Conservation (phyloP, 495 filamentous ascomycete species). For the Cladorrhinum samala region DNA sequence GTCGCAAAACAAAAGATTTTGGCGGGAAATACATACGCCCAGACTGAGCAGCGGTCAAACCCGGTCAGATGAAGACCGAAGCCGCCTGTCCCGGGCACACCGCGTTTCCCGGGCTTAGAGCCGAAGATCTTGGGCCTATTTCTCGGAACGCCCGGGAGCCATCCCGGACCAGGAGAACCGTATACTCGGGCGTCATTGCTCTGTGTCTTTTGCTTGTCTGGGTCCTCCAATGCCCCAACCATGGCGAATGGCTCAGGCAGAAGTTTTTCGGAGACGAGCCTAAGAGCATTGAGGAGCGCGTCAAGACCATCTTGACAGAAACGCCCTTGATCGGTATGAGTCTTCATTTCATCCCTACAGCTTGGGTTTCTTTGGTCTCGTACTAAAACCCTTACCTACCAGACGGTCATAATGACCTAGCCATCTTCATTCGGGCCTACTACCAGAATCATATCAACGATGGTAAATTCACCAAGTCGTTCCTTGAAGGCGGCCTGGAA, state of each 20-base stretch:
- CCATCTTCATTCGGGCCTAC: constrained; percentile 59
- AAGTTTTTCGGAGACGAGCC: constrained; percentile 5
- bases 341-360: no score
- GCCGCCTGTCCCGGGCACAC: no score
- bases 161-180: no score
- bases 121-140: no score
- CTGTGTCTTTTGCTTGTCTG: no score
- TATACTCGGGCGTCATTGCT: no score
- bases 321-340: constrained; percentile 72
- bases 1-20: no score
- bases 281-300: constrained; percentile 55
- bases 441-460: constrained; percentile 76
- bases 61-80: no score
- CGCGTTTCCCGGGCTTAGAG: no score
- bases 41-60: no score
- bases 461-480: constrained; percentile 61
- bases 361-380: not conserved
- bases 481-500: constrained; percentile 57
- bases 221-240: not conserved
- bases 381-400: constrained; percentile 4
- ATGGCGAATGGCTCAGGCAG: not conserved
- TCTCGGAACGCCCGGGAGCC: no score
- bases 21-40: no score
- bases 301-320: constrained; percentile 59
- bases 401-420: constrained; percentile 93